A percentile compares a stretch with the other conserved stretches of the same genome.
phyloP scores from a whole-genome alignment of 2,329 filamentous ascomycete genomes.

The Zymoseptoria crescenta region DNA sequence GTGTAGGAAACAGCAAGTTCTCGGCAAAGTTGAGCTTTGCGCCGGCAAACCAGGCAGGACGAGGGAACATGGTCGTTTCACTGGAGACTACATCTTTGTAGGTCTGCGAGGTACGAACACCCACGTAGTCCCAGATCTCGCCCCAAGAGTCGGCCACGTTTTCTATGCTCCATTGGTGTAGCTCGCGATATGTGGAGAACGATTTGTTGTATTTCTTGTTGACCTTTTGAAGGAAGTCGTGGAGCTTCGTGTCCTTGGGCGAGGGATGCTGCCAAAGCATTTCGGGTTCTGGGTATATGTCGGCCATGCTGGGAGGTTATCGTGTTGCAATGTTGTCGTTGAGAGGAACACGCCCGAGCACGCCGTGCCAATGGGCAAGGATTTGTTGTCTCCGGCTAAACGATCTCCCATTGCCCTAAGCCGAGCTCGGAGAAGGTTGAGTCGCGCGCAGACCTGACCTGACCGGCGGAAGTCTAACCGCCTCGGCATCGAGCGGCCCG shows the following conservation, averaged over 20 bases:
- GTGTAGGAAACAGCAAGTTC: conserved; percentile 75
- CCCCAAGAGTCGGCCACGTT: conserved; percentile 74
- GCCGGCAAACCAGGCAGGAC: conserved; percentile 75
- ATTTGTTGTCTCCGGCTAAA: neutral
- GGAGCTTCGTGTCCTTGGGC: conserved; percentile 38
- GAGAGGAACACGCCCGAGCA: neutral
- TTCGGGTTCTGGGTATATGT: conserved; percentile 2
- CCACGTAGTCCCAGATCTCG: conserved; percentile 75
- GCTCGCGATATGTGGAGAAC: conserved; percentile 60
- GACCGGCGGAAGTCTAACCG: too few species aligned
- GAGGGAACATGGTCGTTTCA: conserved; percentile 68
- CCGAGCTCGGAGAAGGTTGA: too few species aligned
- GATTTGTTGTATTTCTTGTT: conserved; percentile 58
- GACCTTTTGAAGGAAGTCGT: conserved; percentile 49
- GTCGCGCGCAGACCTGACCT: too few species aligned
- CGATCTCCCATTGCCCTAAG: neutral
- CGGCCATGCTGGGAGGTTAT: neutral
- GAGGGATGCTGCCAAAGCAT: conserved; percentile 33
- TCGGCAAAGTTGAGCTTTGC: conserved; percentile 86
- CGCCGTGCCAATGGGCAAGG: neutral
- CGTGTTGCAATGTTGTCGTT: neutral
- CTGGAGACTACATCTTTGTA: conserved; percentile 61
- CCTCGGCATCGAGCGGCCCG: too few species aligned
- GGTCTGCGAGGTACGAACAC: conserved; percentile 58
- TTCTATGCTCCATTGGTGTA: conserved; percentile 79